Evolutionary conservation across 2,329 filamentous ascomycete genomes (phyloP), one percentile per base, ranked within the genome.

Genomic region (Drechslera avenae): DNA sequence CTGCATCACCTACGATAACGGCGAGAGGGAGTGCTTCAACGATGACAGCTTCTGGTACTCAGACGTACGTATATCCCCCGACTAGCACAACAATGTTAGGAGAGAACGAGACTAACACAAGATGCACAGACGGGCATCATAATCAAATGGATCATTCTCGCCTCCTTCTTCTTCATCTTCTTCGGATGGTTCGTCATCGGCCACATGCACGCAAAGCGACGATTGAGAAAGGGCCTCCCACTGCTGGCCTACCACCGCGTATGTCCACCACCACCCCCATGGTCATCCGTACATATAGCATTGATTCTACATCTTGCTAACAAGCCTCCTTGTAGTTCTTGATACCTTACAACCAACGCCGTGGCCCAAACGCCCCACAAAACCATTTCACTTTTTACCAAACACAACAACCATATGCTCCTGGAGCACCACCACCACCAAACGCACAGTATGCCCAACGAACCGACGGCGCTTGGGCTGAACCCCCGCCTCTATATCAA

Each of bases 141-240:
- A 50, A 77, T 91, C 63, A 89, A 90, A 73, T 93, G 88, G 83
- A 79, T 81, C 39, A 75, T 93, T 52, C 84, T 92, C 66, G 81
- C 83, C 53, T 75, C 78, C 55, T 69, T 93, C 58, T 77, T 89
- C 62, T 51, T 80, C 47, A 48, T 85, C 52, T 73, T 90, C 64
- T 69, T 84, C 44, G 63, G 79, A 34, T 90, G 86, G 78, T 78
- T 91, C 63, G 59, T 89, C 46, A 78, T 83, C 52, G 88, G 88
- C 54, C 88, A 88, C 71, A 74, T 83, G 39, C 90, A 93, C 73
- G 90, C 89, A 37, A 83, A 83, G 69, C 75, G 75, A 37, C 81
- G 90, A 39, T 78, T 92, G 57, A 79, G 77, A 54, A 86, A 85
- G 69, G 88, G 88, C 1, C 76, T 85, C 31, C 77, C 79, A 14